phyloP scores from a whole-genome alignment of 148 eudicot genomes.

The Cornus florida region DNA sequence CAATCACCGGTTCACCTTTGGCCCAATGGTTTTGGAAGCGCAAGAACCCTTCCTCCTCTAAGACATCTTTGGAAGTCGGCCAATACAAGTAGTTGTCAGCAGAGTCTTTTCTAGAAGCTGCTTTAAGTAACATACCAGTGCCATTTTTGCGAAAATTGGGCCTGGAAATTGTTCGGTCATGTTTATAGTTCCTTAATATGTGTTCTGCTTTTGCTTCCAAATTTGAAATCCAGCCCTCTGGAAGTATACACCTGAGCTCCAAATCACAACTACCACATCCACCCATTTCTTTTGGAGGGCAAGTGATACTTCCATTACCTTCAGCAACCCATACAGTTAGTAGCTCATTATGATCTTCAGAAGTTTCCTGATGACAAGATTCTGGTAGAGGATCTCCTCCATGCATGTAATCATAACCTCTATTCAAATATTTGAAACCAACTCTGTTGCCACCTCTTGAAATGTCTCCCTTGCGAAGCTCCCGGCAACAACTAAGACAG shows the following conservation, averaged over 20 bases:
- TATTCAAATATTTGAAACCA: constrained; percentile 32
- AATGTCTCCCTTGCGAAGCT: constrained; percentile 58
- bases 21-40: constrained; percentile 66
- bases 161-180: constrained; percentile 7
- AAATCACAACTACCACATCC: constrained; percentile 68
- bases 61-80: constrained; percentile 43
- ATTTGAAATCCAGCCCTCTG: constrained; percentile 47
- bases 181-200: constrained; percentile 19
- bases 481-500: constrained; percentile 72
- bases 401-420: constrained; percentile 68
- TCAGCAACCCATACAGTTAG: constrained; percentile 42
- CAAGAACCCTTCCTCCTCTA: constrained; percentile 28
- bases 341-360: not conserved
- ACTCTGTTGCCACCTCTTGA: constrained; percentile 39
- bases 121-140: constrained; percentile 18
- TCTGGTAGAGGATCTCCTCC: constrained; percentile 64
- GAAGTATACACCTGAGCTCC: constrained; percentile 66
- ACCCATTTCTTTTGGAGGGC: constrained; percentile 71
- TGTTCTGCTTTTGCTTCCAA: constrained; percentile 44
- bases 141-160: constrained; percentile 11
- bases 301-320: constrained; percentile 51
- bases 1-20: constrained; percentile 82
- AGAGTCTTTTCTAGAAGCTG: constrained; percentile 39
- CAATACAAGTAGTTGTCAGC: constrained; percentile 47
- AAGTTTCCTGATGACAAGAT: constrained; percentile 15